Conservation (phyloP, 2,329 filamentous ascomycete species). For the Fusarium brevicatenulatum region DNA sequence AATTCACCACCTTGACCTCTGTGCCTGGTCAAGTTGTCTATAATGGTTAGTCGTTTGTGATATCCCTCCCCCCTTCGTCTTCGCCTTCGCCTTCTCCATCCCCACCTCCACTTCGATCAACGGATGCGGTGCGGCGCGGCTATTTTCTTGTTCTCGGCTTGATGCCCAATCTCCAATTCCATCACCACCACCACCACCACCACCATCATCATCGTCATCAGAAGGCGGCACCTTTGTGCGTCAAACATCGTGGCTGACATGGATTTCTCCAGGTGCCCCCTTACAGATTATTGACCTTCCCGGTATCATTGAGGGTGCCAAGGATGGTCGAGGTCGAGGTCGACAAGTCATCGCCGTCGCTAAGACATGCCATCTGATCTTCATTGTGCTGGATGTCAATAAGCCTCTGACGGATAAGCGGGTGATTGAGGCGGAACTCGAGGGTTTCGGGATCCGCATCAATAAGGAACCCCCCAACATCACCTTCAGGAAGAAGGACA, state of each 20-base stretch:
- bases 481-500: conserved; percentile 99
- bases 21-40: conserved; percentile 96
- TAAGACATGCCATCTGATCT: conserved; percentile 98
- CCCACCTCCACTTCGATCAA: conserved; percentile 10
- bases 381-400: conserved; percentile 98
- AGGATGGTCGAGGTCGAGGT: conserved; percentile 97
- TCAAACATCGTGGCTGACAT: conserved; percentile 35
- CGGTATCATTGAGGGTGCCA: conserved; percentile 98
- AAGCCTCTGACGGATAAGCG: conserved; percentile 98
- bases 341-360: conserved; percentile 98
- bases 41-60: conserved; percentile 69
- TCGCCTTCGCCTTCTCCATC: background rate
- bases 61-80: background rate
- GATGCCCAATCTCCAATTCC: conserved; percentile 28
- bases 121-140: background rate
- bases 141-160: conserved; percentile 14
- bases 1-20: conserved; percentile 98
- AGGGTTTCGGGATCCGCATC: conserved; percentile 97
- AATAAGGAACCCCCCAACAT: conserved; percentile 98
- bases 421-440: conserved; percentile 92
- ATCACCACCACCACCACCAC: background rate
- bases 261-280: conserved; percentile 71
- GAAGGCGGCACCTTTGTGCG: conserved; percentile 13
- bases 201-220: background rate
- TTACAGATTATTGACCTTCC: conserved; percentile 98